phyloP scores from a whole-genome alignment of 1,139 yeast species.

The Debaryomycetaceae sp. region DNA sequence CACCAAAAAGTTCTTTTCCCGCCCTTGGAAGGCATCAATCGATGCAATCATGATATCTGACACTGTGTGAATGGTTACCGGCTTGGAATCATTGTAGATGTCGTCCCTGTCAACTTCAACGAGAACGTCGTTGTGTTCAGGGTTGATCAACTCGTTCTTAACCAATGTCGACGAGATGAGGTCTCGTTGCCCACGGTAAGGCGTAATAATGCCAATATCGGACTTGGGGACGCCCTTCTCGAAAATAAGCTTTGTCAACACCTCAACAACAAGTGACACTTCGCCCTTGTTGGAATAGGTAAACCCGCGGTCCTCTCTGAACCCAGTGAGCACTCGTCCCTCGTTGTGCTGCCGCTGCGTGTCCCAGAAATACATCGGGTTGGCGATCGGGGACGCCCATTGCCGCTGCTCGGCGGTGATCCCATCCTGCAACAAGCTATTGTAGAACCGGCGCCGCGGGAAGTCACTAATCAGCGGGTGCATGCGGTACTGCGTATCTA shows the following conservation, averaged over 20 bases:
- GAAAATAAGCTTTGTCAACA: slow-evolving; percentile 45
- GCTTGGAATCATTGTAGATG: slow-evolving; percentile 43
- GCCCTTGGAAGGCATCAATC: slow-evolving; percentile 65
- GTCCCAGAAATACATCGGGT: slow-evolving; percentile 54
- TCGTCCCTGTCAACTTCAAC: slow-evolving; percentile 57
- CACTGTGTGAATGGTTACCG: slow-evolving; percentile 55
- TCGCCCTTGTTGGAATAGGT: slow-evolving; percentile 55
- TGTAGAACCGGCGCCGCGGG: slow-evolving; percentile 55
- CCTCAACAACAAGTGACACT: slow-evolving; percentile 40
- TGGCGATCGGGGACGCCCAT: slow-evolving; percentile 26
- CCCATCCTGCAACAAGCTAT: slow-evolving; percentile 55
- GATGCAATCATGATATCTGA: slow-evolving; percentile 68
- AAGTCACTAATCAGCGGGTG: slow-evolving; percentile 86
- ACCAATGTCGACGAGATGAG: slow-evolving; percentile 48
- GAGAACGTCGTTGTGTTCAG: slow-evolving; percentile 42
- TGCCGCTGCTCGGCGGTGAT: slow-evolving; percentile 46
- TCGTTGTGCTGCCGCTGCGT: slow-evolving; percentile 42
- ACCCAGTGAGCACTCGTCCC: slow-evolving; percentile 39
- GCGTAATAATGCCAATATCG: slow-evolving; percentile 65
- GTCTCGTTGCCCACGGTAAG: slow-evolving; percentile 72
- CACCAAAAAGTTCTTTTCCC: slow-evolving; percentile 55
- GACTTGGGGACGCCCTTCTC: slow-evolving; percentile 48
- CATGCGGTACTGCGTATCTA: slow-evolving; percentile 79
- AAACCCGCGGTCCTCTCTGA: slow-evolving; percentile 47
- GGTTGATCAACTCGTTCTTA: slow-evolving; percentile 52